Evolutionary conservation across 2,329 filamentous ascomycete genomes (phyloP), one percentile per base, ranked within the genome.

Genomic region (Pyrenochaeta sp.): DNA sequence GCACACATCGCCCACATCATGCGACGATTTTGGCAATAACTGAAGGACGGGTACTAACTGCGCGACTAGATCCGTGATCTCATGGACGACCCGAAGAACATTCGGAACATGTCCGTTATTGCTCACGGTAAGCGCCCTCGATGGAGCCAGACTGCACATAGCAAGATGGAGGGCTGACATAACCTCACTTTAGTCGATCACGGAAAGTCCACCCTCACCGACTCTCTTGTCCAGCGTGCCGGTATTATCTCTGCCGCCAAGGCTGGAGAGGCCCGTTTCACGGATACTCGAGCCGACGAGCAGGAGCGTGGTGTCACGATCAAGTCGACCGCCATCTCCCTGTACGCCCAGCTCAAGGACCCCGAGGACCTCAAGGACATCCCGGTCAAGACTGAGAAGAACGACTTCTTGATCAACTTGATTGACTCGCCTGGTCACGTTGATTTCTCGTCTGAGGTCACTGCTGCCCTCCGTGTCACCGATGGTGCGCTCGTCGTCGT

Each of bases 271-370:
- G 89, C 90, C 72, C 91, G 95, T 83, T 96, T 94, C 81, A 99
- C 93, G 77, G 95, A 99, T 84, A 99, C 95, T 68, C 91, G 95
- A 84, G 85, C 91, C 71, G 95, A 99, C 82, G 95, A 99, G 83
- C 95, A 99, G 86, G 95, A 99, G 82, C 93, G 95, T 90, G 93
- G 95, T 89, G 97, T 99, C 79, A 99, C 95, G 76, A 99, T 99
- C 90, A 99, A 99, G 90, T 99, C 95, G 58, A 99, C 95, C 66
- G 95, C 96, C 83, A 99, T 99, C 85, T 98, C 96, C 73, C 89
- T 99, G 78, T 99, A 95, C 84, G 93, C 92, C 79, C 85, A 89
- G 75, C 88, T 99, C 70, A 83, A 86, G 62, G 88, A 91, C 72
- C 84, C 86, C 48, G 94, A 97, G 59, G 95, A 98, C 79, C 79